Percentiles rank a stretch among this genome's conserved stretches.
Evolutionary conservation across 2,329 filamentous ascomycete species (phyloP).

Genomic region (Paraphaeosphaeria minitans): DNA sequence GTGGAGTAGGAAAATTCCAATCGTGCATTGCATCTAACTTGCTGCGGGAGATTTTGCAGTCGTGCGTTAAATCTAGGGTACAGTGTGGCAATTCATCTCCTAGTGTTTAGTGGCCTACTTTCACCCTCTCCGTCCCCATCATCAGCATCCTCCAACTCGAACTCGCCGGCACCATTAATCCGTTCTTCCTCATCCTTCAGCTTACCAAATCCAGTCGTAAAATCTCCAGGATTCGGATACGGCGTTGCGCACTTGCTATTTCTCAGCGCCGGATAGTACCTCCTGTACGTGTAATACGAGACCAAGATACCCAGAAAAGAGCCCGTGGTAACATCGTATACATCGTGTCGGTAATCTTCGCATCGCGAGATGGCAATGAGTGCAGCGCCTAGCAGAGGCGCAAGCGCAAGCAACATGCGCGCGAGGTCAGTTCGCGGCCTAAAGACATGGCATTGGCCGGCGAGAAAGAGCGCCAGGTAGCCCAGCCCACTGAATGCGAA

Average conservation of each 20-base stretch:
- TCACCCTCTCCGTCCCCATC: conserved; percentile 33
- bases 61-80: background rate
- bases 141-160: conserved; percentile 43
- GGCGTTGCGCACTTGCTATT: conserved; percentile 58
- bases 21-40: too few species aligned
- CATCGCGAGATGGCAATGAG: conserved; percentile 66
- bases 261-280: conserved; percentile 63
- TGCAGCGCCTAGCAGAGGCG: conserved; percentile 61
- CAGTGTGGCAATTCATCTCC: conserved; percentile 17
- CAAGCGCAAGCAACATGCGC: conserved; percentile 59
- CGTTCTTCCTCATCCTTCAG: conserved; percentile 54
- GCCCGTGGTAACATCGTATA: conserved; percentile 65
- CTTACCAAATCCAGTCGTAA: conserved; percentile 41
- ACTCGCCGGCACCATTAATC: conserved; percentile 37
- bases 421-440: conserved; percentile 63
- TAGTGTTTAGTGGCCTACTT: conserved; percentile 26
- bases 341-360: conserved; percentile 68
- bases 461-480: conserved; percentile 72
- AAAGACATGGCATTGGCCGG: conserved; percentile 67
- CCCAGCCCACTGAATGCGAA: conserved; percentile 81
- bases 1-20: too few species aligned
- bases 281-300: conserved; percentile 63
- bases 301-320: conserved; percentile 60
- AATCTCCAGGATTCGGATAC: conserved; percentile 50
- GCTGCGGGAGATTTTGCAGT: too few species aligned